Conservation (phyloP, 164 flowering plant genomes). For the Liriodendron chinense region DNA sequence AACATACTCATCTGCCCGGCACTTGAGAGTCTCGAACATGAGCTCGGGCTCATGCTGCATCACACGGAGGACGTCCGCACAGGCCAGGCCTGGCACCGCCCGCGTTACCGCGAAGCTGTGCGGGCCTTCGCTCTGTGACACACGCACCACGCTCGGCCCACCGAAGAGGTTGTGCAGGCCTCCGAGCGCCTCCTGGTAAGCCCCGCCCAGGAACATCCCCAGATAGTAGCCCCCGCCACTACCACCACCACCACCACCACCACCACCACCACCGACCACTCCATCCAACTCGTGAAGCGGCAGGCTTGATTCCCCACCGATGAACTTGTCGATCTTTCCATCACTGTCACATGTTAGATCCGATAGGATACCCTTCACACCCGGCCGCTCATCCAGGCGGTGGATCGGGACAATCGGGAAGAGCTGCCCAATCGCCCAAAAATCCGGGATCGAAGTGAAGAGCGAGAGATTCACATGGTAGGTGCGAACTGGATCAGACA, state of each 20-base stretch:
- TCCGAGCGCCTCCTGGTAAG: conserved; percentile 99
- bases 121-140: conserved; percentile 83
- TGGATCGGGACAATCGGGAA: conserved; percentile 95
- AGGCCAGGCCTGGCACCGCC: conserved; percentile 76
- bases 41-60: conserved; percentile 99
- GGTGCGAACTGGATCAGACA: conserved; percentile 49
- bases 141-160: conserved; percentile 93
- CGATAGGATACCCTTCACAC: conserved; percentile 65
- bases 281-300: conserved; percentile 74
- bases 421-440: conserved; percentile 91
- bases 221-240: conserved; percentile 56
- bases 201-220: conserved; percentile 99
- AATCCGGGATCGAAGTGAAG: conserved; percentile 93
- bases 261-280: conserved; percentile 23
- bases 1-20: conserved; percentile 59
- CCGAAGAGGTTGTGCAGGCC: conserved; percentile 97
- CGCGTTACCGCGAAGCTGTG: conserved; percentile 88
- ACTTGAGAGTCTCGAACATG: conserved; percentile 93
- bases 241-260: conserved; percentile 29
- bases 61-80: conserved; percentile 79
- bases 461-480: conserved; percentile 89
- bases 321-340: conserved; percentile 90
- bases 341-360: conserved; percentile 98
- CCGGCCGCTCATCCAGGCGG: conserved; percentile 67
- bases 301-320: conserved; percentile 80